These are phyloP conservation scores for Quercus phellos DNA, from an alignment of 331 rosid species.

Conservation along the genomic window DNA sequence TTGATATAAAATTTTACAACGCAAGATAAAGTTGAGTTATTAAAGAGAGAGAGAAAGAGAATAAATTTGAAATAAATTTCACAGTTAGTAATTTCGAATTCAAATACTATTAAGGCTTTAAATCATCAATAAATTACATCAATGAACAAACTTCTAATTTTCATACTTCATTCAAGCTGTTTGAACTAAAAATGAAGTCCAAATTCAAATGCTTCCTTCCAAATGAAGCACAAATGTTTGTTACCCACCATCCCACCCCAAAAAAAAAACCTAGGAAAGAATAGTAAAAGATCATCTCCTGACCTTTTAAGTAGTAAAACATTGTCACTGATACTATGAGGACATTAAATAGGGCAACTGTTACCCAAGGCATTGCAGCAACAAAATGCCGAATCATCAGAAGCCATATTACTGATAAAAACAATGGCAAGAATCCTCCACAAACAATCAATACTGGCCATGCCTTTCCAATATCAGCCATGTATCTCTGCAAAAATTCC, in stretches of 20 bases:
- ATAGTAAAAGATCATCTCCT: slow-evolving; percentile 16
- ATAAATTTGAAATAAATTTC: background rate
- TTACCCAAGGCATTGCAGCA: slow-evolving; percentile 97
- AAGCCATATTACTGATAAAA: slow-evolving; percentile 92
- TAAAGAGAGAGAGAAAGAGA: background rate
- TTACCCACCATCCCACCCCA: background rate
- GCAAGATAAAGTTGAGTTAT: background rate
- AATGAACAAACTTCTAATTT: background rate
- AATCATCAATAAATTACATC: background rate
- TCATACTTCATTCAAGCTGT: background rate
- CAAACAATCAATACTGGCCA: slow-evolving; percentile 98
- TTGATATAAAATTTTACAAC: background rate
- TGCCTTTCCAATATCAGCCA: slow-evolving; percentile 94
- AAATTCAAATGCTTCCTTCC: background rate
- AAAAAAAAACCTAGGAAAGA: slow-evolving; percentile 14
- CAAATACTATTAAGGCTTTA: background rate
- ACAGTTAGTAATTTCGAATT: background rate
- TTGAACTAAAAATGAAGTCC: background rate
- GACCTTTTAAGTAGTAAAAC: slow-evolving; percentile 85
- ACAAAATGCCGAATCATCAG: slow-evolving; percentile 87
- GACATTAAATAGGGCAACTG: slow-evolving; percentile 66
- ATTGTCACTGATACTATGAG: slow-evolving; percentile 76
- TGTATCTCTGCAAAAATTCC: slow-evolving; percentile 71
- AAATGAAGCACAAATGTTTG: background rate
- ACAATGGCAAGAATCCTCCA: slow-evolving; percentile 87